Base-by-base conservation (phyloP, 2,329 filamentous ascomycete species). In the Blastomyces percursus region DNA sequence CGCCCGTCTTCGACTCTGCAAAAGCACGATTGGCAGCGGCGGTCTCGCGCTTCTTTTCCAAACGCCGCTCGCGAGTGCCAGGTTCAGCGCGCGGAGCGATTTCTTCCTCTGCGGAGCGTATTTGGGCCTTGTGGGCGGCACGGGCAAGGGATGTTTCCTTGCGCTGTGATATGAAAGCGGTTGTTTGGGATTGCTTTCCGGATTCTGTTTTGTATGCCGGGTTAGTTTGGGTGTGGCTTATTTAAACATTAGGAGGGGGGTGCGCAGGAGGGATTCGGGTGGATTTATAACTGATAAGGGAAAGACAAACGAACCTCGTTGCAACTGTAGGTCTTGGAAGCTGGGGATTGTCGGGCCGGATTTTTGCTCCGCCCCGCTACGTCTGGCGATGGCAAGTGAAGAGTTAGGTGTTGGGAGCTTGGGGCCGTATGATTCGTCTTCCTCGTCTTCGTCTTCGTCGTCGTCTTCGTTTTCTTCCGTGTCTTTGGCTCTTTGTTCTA, bases 21-120 rank as follows among this genome's bases (percentile, higher is more conserved):
- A 96, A 96, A 12, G 83, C 82, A 32, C 85, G 83, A 78, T 95
- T 87, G 67, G 87, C 85, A 7, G 87, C 86, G 38, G 88, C 88
- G 5, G 83, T 79, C 65, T 89, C 88, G 42, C 82, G 83, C 66
- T 86, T 87, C 82, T 96, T 96, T 78, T 99, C 93, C 0, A 97
- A 81, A 70, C 86, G 84, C 12, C 93, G 86, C 76, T 96, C 93
- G 55, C 86, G 86, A 0, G 89, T 89, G 0, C 92, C 91, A 0
- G 91, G 79, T 64, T 94, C 91, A 0, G 93, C 90, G 12, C 90
- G 89, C 0, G 93, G 92, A 0, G 82, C 84, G 0, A 96, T 77
- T 66, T 96, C 92, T 16, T 96, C 90, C 69, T 76, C 66, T 44
- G 76, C 64, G 11, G 72, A 67, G 52, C 71, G 71, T 16, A 74